Evolutionary conservation across 345 rosid genomes (phyloP).

Genomic region (Theobroma cacao): DNA sequence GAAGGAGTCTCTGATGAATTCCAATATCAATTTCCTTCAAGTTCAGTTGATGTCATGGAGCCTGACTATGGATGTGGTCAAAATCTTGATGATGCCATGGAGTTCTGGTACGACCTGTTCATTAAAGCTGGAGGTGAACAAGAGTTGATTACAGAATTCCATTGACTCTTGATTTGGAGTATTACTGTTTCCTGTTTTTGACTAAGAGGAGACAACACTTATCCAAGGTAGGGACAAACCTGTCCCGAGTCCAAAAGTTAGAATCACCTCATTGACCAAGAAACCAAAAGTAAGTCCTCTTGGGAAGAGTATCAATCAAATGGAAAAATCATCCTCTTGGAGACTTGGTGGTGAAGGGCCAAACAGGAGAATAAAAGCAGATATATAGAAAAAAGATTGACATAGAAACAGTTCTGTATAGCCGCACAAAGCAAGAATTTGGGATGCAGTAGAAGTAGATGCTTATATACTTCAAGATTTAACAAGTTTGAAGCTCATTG

Average conservation of each 20-base stretch:
- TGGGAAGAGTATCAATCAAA: background rate
- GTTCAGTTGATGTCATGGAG: slow-evolving; percentile 13
- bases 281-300: background rate
- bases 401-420: background rate
- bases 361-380: background rate
- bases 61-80: slow-evolving; percentile 7
- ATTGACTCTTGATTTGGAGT: background rate
- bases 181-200: background rate
- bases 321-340: background rate
- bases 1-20: slow-evolving; percentile 20
- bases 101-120: slow-evolving; percentile 67
- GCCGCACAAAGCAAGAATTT: background rate
- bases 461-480: background rate
- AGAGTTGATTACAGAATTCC: slow-evolving; percentile 22
- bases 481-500: background rate
- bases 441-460: background rate
- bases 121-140: slow-evolving; percentile 39
- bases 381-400: background rate
- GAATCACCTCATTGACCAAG: slow-evolving; percentile 6
- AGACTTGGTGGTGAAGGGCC: background rate
- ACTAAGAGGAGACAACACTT: background rate
- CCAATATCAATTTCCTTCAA: slow-evolving; percentile 27
- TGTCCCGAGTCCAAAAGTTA: background rate
- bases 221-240: background rate
- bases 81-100: slow-evolving; percentile 40